These are phyloP conservation scores for Euphorbia lathyris DNA, from an alignment of 345 rosid species.

Conservation along the genomic window DNA sequence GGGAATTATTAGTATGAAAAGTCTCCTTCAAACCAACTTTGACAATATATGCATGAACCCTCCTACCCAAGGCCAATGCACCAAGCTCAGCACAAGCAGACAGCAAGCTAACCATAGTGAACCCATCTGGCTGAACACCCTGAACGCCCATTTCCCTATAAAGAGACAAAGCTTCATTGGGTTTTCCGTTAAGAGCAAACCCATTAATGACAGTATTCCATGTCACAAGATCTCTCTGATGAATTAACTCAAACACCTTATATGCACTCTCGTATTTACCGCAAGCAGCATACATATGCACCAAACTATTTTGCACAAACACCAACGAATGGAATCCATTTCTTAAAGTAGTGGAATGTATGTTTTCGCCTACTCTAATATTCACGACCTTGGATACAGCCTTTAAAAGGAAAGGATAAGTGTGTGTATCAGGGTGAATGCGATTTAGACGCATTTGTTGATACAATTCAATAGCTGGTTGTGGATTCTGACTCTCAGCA, in stretches of 20 bases:
- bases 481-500: constrained; percentile 54
- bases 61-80: constrained; percentile 62
- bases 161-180: constrained; percentile 56
- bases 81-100: constrained; percentile 81
- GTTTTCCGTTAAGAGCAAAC: constrained; percentile 64
- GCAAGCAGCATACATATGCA: constrained; percentile 49
- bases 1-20: constrained; percentile 54
- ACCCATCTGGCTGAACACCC: constrained; percentile 70
- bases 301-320: constrained; percentile 66
- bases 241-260: constrained; percentile 65
- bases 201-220: constrained; percentile 94
- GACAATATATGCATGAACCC: constrained; percentile 55
- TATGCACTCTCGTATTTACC: constrained; percentile 48
- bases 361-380: constrained; percentile 42
- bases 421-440: constrained; percentile 68
- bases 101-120: constrained; percentile 70
- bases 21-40: constrained; percentile 53
- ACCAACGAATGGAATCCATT: constrained; percentile 63
- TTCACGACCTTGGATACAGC: constrained; percentile 56
- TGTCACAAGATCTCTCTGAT: constrained; percentile 63
- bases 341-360: constrained; percentile 49
- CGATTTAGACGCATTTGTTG: constrained; percentile 38
- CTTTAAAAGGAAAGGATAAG: constrained; percentile 81
- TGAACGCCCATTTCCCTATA: constrained; percentile 49
- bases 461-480: constrained; percentile 51